These are phyloP conservation scores for Smallanthus sonchifolius DNA, from an alignment of 129 eudicot species.

Conservation along the genomic window DNA sequence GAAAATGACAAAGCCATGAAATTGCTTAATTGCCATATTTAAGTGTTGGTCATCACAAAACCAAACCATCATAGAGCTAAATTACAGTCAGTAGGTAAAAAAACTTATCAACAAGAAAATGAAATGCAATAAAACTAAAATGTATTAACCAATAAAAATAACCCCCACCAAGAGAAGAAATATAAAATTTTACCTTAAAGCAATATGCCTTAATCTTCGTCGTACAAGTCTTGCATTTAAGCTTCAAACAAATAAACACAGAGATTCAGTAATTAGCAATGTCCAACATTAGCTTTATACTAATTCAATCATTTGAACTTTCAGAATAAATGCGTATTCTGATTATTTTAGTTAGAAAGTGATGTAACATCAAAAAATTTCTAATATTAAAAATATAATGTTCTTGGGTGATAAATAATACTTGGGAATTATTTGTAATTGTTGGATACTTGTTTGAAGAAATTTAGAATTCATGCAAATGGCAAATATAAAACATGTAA, in stretches of 20 bases:
- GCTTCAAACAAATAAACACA: constrained; percentile 41
- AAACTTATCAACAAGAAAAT: background rate
- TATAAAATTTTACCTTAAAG: constrained; percentile 62
- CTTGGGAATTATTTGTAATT: background rate
- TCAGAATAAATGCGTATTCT: background rate
- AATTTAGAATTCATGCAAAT: background rate
- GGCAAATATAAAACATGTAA: background rate
- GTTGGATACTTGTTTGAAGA: background rate
- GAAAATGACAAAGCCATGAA: background rate
- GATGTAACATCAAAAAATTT: background rate
- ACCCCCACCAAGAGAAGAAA: background rate
- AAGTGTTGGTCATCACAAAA: background rate
- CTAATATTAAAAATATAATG: background rate
- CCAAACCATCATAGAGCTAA: constrained; percentile 5
- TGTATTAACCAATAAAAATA: background rate
- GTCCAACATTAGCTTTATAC: background rate
- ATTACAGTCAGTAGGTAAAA: background rate
- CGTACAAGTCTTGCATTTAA: constrained; percentile 93
- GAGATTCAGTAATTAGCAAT: constrained; percentile 6
- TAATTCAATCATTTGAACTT: constrained; percentile 8
- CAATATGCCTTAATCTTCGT: constrained; percentile 82
- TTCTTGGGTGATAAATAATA: background rate
- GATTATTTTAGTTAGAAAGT: background rate
- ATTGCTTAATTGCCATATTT: background rate
- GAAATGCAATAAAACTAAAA: background rate